These are phyloP conservation scores for Axilococcus clingmanii DNA, from an alignment of 139 green algal species.

Conservation along the genomic window DNA sequence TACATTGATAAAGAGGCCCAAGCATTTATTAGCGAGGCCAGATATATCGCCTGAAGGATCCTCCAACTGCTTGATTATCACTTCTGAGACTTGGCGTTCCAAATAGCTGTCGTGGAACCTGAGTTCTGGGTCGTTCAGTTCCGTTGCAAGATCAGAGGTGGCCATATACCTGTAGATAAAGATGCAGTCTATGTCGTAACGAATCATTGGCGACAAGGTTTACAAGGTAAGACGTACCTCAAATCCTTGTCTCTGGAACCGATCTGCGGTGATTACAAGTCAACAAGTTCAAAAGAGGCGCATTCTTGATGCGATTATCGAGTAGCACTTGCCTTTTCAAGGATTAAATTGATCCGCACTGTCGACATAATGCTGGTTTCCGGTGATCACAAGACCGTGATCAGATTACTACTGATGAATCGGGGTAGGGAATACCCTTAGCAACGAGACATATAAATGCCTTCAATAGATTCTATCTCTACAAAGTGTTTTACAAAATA, in stretches of 20 bases:
- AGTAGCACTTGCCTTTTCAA: neutral
- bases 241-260: conserved; percentile 33
- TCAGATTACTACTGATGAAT: neutral
- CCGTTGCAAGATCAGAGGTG: conserved; percentile 77
- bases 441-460: neutral
- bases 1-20: conserved; percentile 74
- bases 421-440: neutral
- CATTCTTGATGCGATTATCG: neutral
- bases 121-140: conserved; percentile 73
- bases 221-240: neutral
- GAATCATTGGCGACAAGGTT: neutral
- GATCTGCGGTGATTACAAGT: conserved; percentile 16
- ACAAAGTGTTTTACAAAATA: too few relatives aligned
- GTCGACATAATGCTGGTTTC: neutral
- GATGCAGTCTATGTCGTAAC: neutral
- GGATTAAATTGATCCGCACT: neutral
- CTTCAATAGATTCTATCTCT: too few relatives aligned
- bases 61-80: conserved; percentile 77
- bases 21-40: conserved; percentile 79
- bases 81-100: conserved; percentile 51
- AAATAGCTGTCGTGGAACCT: conserved; percentile 45
- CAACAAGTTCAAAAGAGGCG: neutral
- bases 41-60: conserved; percentile 82
- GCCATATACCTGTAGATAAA: conserved; percentile 96
- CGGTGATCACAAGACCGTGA: neutral